These are phyloP conservation scores for Fomitopsis serialis DNA, from an alignment of 768 basidiomycete species.

Conservation along the genomic window DNA sequence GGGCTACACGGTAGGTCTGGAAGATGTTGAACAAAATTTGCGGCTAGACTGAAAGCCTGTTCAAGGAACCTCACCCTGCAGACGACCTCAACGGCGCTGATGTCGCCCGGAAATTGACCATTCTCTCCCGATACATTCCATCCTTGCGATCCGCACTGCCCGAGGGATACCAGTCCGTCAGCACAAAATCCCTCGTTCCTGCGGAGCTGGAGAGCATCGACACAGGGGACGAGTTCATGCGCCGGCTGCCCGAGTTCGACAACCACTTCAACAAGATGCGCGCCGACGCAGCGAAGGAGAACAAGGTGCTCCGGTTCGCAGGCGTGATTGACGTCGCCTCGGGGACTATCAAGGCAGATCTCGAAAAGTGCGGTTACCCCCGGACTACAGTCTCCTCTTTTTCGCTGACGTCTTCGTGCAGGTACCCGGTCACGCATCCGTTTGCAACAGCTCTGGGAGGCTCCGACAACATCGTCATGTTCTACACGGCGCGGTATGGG, in stretches of 20 bases:
- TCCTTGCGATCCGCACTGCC: slow-evolving; percentile 49
- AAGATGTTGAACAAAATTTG: not conserved
- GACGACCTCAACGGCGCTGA: slow-evolving; percentile 97
- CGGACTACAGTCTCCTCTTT: not conserved
- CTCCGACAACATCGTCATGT: slow-evolving; percentile 97
- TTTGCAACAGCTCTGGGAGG: slow-evolving; percentile 96
- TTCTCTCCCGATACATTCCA: slow-evolving; percentile 79
- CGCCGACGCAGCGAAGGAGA: slow-evolving; percentile 69
- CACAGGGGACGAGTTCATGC: slow-evolving; percentile 80
- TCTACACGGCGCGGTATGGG: slow-evolving; percentile 90
- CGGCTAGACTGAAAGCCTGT: not conserved
- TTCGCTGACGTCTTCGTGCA: slow-evolving; percentile 23
- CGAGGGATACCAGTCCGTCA: slow-evolving; percentile 76
- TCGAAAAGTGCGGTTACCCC: slow-evolving; percentile 69
- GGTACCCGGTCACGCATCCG: slow-evolving; percentile 85
- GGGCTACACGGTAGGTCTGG: slow-evolving; percentile 75
- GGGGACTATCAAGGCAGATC: slow-evolving; percentile 75
- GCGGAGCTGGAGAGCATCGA: slow-evolving; percentile 56
- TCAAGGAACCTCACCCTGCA: slow-evolving; percentile 92
- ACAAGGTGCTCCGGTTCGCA: slow-evolving; percentile 88
- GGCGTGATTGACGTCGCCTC: slow-evolving; percentile 83
- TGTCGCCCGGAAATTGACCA: slow-evolving; percentile 95
- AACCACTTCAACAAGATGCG: slow-evolving; percentile 69
- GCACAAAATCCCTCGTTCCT: slow-evolving; percentile 85
- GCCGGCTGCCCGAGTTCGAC: slow-evolving; percentile 78